phyloP scores from a whole-genome alignment of 1,139 yeast species.

The Pichia sp. region DNA sequence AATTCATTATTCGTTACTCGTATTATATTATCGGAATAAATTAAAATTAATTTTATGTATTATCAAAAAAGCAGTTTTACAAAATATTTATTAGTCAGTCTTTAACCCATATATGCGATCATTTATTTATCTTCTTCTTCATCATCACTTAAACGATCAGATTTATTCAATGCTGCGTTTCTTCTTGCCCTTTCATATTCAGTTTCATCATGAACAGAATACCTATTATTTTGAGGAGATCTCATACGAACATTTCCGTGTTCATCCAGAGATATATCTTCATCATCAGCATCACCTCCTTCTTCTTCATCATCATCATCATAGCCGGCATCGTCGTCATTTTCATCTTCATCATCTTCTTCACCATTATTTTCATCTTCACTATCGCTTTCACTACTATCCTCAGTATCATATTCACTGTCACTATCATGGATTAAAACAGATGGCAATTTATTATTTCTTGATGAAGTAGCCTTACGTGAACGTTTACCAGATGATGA shows the following conservation, averaged over 20 bases:
- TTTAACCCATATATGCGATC: too few species aligned
- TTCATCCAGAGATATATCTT: constrained; percentile 2
- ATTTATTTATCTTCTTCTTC: constrained; percentile 44
- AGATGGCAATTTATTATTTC: constrained; percentile 6
- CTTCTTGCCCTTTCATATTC: constrained; percentile 69
- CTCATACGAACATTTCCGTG: not conserved
- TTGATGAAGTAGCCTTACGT: not conserved
- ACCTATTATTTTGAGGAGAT: not conserved
- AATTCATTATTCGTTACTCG: too few species aligned
- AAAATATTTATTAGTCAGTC: too few species aligned
- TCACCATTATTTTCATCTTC: constrained; percentile 13
- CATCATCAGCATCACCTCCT: not conserved
- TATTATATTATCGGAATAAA: too few species aligned
- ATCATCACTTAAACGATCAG: constrained; percentile 52
- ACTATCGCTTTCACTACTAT: constrained; percentile 9
- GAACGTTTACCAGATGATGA: not conserved
- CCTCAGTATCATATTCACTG: constrained; percentile 2
- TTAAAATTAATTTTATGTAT: too few species aligned
- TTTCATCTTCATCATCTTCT: constrained; percentile 13
- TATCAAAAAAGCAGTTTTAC: too few species aligned
- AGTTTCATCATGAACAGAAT: constrained; percentile 12
- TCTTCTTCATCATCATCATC: constrained; percentile 5
- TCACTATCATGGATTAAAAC: constrained; percentile 10
- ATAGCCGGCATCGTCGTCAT: constrained; percentile 5
- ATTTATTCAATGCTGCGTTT: constrained; percentile 71